These are phyloP conservation scores for Diphasiastrum complanatum DNA, from an alignment of 83 land plant genomes.

Conservation along the genomic window DNA sequence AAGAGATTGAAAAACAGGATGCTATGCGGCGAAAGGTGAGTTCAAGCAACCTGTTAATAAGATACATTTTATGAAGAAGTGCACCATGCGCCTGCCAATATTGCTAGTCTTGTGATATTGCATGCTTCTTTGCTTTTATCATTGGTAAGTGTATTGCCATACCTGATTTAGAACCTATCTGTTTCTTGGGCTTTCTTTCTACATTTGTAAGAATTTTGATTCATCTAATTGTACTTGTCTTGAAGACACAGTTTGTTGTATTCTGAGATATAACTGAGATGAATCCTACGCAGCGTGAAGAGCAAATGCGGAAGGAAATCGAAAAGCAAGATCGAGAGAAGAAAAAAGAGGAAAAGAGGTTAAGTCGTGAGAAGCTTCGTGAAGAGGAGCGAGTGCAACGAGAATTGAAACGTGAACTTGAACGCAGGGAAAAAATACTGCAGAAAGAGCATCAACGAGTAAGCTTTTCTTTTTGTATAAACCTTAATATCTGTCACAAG, in stretches of 20 bases:
- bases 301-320: constrained; percentile 66
- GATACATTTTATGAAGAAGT: too few species aligned
- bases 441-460: constrained; percentile 71
- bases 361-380: constrained; percentile 69
- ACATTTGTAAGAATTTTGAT: background rate
- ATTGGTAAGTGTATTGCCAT: too few species aligned
- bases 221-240: background rate
- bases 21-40: constrained; percentile 28
- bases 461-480: constrained; percentile 14
- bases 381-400: constrained; percentile 71
- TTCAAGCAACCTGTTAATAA: background rate
- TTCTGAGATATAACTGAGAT: constrained; percentile 5
- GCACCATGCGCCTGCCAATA: too few species aligned
- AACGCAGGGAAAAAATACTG: constrained; percentile 66
- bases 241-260: background rate
- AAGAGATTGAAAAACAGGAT: constrained; percentile 30
- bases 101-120: too few species aligned
- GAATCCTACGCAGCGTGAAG: constrained; percentile 51
- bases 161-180: too few species aligned
- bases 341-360: constrained; percentile 76
- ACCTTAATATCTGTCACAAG: background rate
- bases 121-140: too few species aligned
- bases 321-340: constrained; percentile 55
- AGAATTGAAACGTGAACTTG: constrained; percentile 69
- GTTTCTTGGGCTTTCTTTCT: too few species aligned